Conservation (phyloP, 768 basidiomycete genomes). For the Mycena floridula region DNA sequence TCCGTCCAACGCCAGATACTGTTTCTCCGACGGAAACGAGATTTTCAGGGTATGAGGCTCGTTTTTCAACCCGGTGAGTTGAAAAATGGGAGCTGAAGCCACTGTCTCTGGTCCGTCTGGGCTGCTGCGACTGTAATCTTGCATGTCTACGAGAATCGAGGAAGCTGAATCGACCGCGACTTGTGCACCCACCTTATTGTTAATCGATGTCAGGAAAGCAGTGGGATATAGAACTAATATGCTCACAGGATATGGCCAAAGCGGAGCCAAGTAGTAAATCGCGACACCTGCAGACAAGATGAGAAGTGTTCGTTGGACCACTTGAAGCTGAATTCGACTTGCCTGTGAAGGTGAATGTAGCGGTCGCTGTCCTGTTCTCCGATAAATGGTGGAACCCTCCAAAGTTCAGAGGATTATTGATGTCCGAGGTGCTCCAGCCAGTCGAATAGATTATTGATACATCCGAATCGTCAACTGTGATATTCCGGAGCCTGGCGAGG, state of each 20-base stretch:
- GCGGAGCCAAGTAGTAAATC: conserved; percentile 6
- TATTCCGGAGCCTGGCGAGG: too few species aligned
- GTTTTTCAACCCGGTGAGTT: neutral
- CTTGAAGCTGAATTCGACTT: neutral
- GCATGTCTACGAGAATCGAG: conserved; percentile 2
- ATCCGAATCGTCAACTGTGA: conserved; percentile 5
- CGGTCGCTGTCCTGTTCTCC: conserved; percentile 1
- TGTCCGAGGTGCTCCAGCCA: conserved; percentile 1
- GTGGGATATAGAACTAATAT: too few species aligned
- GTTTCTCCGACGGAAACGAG: neutral
- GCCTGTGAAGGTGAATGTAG: conserved; percentile 6
- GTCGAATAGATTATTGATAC: neutral
- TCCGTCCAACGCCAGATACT: conserved; percentile 3
- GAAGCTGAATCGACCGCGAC: conserved; percentile 1
- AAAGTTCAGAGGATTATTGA: conserved; percentile 2
- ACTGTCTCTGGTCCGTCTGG: conserved; percentile 4
- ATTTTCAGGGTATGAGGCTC: conserved; percentile 2
- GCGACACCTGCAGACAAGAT: conserved; percentile 6
- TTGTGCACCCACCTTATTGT: conserved; percentile 1
- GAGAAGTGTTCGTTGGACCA: neutral
- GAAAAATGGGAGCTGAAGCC: neutral
- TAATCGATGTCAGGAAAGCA: too few species aligned
- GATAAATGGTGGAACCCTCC: conserved; percentile 5
- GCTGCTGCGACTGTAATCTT: neutral
- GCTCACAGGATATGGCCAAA: conserved; percentile 7